Evolutionary conservation across 2,329 filamentous ascomycete genomes (phyloP).

Genomic region (Escovopsis sp.): DNA sequence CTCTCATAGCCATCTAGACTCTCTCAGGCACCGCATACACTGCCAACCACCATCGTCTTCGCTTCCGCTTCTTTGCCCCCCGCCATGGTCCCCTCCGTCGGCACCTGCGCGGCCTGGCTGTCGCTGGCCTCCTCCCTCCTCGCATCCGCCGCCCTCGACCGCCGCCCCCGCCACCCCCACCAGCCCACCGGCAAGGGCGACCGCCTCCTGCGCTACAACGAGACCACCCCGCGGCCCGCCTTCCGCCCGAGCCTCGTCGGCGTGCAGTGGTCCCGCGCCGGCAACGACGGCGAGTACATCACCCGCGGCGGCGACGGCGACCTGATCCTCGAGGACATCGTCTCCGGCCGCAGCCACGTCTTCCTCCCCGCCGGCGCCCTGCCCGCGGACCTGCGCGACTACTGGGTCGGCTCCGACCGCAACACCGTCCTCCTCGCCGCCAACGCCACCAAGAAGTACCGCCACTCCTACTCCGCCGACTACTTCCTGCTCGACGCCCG

Average conservation of each 20-base stretch:
- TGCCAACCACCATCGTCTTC: no score
- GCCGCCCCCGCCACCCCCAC: conserved; percentile 36
- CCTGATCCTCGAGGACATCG: conserved; percentile 45
- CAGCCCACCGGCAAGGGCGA: conserved; percentile 40
- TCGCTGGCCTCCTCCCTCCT: conserved; percentile 6
- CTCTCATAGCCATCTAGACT: no score
- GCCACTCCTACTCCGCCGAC: conserved; percentile 51
- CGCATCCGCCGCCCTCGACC: conserved; percentile 19
- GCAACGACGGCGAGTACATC: conserved; percentile 47
- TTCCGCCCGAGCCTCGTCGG: conserved; percentile 31
- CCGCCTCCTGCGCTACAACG: conserved; percentile 43
- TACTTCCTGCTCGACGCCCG: conserved; percentile 48
- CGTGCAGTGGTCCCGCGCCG: conserved; percentile 42
- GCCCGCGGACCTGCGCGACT: conserved; percentile 38
- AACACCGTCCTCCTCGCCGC: conserved; percentile 44
- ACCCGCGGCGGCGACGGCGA: conserved; percentile 32
- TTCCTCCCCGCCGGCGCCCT: conserved; percentile 44
- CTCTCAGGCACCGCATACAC: no score
- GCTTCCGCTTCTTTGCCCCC: no score
- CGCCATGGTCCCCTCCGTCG: conserved; percentile 2
- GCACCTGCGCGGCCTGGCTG: conserved; percentile 7
- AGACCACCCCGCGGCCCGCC: conserved; percentile 33
- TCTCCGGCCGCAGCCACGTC: conserved; percentile 37
- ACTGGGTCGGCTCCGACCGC: conserved; percentile 45
- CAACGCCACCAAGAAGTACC: conserved; percentile 54